These are phyloP conservation scores for Mortierella sp. DNA, from an alignment of 371 early-diverging fungal genomes.

Conservation along the genomic window DNA sequence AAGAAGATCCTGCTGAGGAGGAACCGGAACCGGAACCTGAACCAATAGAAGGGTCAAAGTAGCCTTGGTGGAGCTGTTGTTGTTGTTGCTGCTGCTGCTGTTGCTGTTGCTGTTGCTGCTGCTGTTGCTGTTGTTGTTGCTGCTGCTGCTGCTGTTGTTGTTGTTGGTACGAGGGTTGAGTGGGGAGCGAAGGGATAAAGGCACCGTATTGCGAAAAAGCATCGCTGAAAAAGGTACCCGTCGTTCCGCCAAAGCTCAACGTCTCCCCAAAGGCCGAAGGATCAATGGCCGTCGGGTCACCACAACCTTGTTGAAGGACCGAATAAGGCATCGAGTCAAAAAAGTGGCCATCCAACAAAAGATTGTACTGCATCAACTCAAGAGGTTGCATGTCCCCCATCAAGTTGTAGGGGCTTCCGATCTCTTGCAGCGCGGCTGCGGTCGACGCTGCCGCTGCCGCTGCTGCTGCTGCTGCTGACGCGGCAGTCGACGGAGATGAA, in stretches of 20 bases:
- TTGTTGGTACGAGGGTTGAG: background rate
- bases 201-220: constrained; percentile 12
- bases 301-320: constrained; percentile 27
- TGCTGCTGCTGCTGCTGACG: constrained; percentile 1
- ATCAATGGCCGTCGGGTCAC: constrained; percentile 34
- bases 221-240: constrained; percentile 22
- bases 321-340: constrained; percentile 29
- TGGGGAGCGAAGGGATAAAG: background rate
- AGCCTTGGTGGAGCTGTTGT: constrained; percentile 23
- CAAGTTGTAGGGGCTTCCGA: constrained; percentile 15
- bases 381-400: constrained; percentile 32
- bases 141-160: constrained; percentile 2
- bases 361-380: constrained; percentile 47
- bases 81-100: constrained; percentile 22
- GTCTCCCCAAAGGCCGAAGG: constrained; percentile 27
- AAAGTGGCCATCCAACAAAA: constrained; percentile 29
- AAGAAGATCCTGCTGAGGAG: constrained; percentile 1
- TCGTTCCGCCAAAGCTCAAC: constrained; percentile 14
- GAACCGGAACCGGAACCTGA: constrained; percentile 1
- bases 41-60: constrained; percentile 19
- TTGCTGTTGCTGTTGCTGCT: too few species aligned
- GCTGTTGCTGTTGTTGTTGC: background rate
- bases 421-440: constrained; percentile 20
- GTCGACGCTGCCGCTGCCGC: constrained; percentile 9
- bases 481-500: constrained; percentile 15